These are phyloP conservation scores for Globisporangium alternatum DNA, from an alignment of 352 stramenopile species.

Conservation along the genomic window DNA sequence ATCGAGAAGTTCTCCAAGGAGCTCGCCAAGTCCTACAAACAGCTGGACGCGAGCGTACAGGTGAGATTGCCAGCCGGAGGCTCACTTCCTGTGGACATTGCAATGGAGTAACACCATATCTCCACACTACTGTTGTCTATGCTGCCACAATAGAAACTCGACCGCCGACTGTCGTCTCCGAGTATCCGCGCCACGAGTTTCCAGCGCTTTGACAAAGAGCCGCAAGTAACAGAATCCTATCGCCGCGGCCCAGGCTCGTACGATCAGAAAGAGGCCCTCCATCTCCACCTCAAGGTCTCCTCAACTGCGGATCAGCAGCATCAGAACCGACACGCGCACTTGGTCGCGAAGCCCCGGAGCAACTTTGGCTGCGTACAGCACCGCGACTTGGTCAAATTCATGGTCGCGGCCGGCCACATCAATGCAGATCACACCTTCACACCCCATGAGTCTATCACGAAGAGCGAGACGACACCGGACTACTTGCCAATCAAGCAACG, in stretches of 20 bases:
- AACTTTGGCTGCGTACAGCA: slow-evolving; percentile 33
- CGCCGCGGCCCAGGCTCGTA: slow-evolving; percentile 35
- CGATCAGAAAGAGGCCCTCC: neutral
- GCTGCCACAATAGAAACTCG: slow-evolving; percentile 22
- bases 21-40: slow-evolving; percentile 46
- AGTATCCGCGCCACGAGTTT: slow-evolving; percentile 26
- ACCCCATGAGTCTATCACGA: slow-evolving; percentile 16
- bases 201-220: slow-evolving; percentile 30
- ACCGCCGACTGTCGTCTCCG: slow-evolving; percentile 32
- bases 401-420: slow-evolving; percentile 43
- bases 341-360: slow-evolving; percentile 12
- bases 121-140: neutral
- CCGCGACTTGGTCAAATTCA: slow-evolving; percentile 48
- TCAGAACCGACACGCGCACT: slow-evolving; percentile 7
- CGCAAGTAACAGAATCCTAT: slow-evolving; percentile 26
- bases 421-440: slow-evolving; percentile 27
- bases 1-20: slow-evolving; percentile 41
- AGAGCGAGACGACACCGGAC: slow-evolving; percentile 20
- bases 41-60: slow-evolving; percentile 36
- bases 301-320: slow-evolving; percentile 3
- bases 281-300: neutral
- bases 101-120: neutral
- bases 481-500: slow-evolving; percentile 44
- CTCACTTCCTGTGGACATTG: neutral
- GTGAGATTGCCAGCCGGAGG: slow-evolving; percentile 12